Percentiles rank a stretch among this genome's conserved stretches.
These are phyloP conservation scores for Fusarium pseudonygamai DNA, from an alignment of 2,329 filamentous ascomycete species.

Conservation along the genomic window DNA sequence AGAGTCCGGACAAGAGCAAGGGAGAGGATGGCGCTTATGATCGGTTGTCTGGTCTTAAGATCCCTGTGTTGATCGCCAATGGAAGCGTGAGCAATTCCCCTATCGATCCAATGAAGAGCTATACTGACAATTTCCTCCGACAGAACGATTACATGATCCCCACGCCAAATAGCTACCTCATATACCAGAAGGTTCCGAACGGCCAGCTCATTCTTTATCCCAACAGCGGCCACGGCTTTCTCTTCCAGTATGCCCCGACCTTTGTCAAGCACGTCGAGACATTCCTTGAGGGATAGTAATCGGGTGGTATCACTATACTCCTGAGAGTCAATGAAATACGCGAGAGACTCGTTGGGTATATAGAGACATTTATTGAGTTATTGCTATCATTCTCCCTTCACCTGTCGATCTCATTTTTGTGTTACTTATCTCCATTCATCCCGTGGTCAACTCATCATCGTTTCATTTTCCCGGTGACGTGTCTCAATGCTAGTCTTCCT, in stretches of 20 bases:
- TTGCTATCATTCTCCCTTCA: background rate
- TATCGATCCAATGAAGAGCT: fast-evolving
- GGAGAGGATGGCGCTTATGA: background rate
- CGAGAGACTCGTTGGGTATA: fast-evolving
- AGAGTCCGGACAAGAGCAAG: background rate
- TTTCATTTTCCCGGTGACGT: fast-evolving
- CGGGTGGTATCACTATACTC: fast-evolving
- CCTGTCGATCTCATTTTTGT: background rate
- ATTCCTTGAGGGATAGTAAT: background rate
- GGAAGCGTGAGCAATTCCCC: background rate
- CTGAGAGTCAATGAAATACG: fast-evolving
- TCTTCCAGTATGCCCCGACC: background rate
- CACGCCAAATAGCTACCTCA: conserved; percentile 4
- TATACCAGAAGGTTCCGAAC: background rate
- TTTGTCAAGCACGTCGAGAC: background rate
- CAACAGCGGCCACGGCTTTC: conserved; percentile 7
- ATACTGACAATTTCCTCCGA: fast-evolving
- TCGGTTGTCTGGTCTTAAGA: background rate
- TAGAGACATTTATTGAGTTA: background rate
- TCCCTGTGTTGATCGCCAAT: background rate
- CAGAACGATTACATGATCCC: conserved; percentile 17
- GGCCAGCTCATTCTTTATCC: conserved; percentile 10
- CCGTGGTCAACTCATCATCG: fast-evolving
- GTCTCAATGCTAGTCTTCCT: background rate
- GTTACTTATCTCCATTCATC: fast-evolving